Evolutionary conservation across 768 basidiomycete species (phyloP), one percentile per base, ranked within the genome.

Genomic region (Ramaria sp.): DNA sequence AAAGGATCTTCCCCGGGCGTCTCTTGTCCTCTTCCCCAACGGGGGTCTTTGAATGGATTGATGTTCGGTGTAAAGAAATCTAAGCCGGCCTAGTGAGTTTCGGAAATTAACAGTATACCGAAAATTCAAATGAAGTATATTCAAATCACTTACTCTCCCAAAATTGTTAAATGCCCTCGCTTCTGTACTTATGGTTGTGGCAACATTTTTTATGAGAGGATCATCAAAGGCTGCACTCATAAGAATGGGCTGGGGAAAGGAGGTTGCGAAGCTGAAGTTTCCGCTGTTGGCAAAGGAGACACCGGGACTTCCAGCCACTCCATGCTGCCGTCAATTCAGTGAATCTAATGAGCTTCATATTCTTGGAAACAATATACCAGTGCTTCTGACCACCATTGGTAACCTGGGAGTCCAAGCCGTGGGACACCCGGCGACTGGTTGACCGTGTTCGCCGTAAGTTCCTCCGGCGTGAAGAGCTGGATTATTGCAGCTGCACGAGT

Each of bases 331-430:
- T 47, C 46, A 12, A 10, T 20, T 12, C 11, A n/a, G n/a, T 41
- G 3, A 41, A 41, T 41, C n/a, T 41, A 9, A 12, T 7, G 39
- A 13, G 39, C 3, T n/a, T 9, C 39, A n/a, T 41, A 13, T 13
- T 13, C n/a, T 41, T 3, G 2, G n/a, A 41, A 41, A 12, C 31
- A 30, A 64, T 72, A 55, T 61, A 81, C 81, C 62, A 82, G 62
- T 2, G 74, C 80, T 68, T 82, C 80, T 22, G 75, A 77, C 80
- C 81, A 82, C 79, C 80, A 81, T 48, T 79, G 70, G 53, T 83
- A 83, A 17, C 74, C 63, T 10, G 79, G 78, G 24, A 83, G 66
- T n/a, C 79, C 80, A 2, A 81, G 70, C 11, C 79, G 74, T 53
- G 79, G 67, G 20, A 81, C 78, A 30, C 78, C 81, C 6, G 76